phyloP scores from a whole-genome alignment of 2,329 filamentous ascomycete genomes.

The Phaeosphaeriaceae sp. region DNA sequence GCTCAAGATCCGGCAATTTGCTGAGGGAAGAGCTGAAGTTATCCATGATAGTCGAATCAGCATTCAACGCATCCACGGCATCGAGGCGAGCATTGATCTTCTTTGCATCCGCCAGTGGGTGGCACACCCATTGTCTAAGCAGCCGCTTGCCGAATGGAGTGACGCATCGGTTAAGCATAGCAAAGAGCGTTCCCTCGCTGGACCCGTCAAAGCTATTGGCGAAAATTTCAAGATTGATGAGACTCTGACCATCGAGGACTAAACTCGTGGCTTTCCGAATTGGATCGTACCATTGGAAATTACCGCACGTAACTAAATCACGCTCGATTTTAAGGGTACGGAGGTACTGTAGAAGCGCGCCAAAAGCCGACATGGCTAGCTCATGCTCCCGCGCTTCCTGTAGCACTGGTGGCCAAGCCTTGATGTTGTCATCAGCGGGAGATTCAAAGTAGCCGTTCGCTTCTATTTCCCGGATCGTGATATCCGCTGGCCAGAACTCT shows the following conservation, averaged over 20 bases:
- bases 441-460: slow-evolving; percentile 78
- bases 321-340: slow-evolving; percentile 83
- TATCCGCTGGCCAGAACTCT: slow-evolving; percentile 91
- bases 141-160: slow-evolving; percentile 97
- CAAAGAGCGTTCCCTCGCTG: slow-evolving; percentile 84
- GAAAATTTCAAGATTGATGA: slow-evolving; percentile 98
- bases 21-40: slow-evolving; percentile 86
- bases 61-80: slow-evolving; percentile 90
- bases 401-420: slow-evolving; percentile 80
- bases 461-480: slow-evolving; percentile 80
- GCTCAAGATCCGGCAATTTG: slow-evolving; percentile 92
- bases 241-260: slow-evolving; percentile 90
- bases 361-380: slow-evolving; percentile 86
- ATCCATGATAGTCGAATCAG: slow-evolving; percentile 79
- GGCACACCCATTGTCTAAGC: slow-evolving; percentile 96
- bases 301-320: slow-evolving; percentile 84
- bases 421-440: slow-evolving; percentile 62
- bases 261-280: slow-evolving; percentile 89
- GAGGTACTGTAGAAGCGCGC: slow-evolving; percentile 87
- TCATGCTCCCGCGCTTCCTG: slow-evolving; percentile 77
- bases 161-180: slow-evolving; percentile 88
- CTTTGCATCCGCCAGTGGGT: slow-evolving; percentile 83
- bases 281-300: slow-evolving; percentile 90
- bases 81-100: slow-evolving; percentile 94
- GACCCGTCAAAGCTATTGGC: slow-evolving; percentile 90